Evolutionary conservation across 139 green algal genomes (phyloP).

Genomic region (Chlamydomonas eustigma): DNA sequence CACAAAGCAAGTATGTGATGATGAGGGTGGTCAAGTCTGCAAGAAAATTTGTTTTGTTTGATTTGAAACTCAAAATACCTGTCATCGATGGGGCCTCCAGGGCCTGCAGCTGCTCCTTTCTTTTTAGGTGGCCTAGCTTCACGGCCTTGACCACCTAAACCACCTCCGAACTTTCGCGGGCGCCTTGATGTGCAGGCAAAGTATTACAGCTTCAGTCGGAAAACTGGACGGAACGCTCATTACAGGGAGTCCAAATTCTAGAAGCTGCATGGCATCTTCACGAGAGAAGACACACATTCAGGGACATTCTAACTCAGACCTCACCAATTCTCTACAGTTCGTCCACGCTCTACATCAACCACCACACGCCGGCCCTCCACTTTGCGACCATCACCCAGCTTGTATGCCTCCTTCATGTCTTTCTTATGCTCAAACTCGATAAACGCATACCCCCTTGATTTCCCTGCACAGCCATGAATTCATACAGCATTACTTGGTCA

Average conservation of each 20-base stretch:
- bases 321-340: constrained; percentile 83
- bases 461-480: constrained; percentile 63
- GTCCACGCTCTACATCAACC: constrained; percentile 85
- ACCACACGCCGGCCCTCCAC: constrained; percentile 71
- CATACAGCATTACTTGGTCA: no score
- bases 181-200: no score
- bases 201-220: neutral
- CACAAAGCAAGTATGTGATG: no score
- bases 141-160: constrained; percentile 67
- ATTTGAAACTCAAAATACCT: constrained; percentile 1
- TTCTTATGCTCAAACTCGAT: constrained; percentile 88
- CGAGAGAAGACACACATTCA: neutral
- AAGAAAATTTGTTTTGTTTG: no score
- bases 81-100: neutral
- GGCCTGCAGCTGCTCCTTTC: neutral
- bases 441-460: constrained; percentile 83
- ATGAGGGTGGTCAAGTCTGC: no score
- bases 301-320: constrained; percentile 10
- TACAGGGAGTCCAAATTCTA: neutral
- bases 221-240: neutral
- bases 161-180: constrained; percentile 67
- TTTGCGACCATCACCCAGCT: constrained; percentile 72
- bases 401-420: constrained; percentile 93
- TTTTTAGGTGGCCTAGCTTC: constrained; percentile 58
- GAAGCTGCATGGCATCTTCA: neutral